phyloP scores from a whole-genome alignment of 2,329 filamentous ascomycete genomes.

The Grosmannia penicillata region DNA sequence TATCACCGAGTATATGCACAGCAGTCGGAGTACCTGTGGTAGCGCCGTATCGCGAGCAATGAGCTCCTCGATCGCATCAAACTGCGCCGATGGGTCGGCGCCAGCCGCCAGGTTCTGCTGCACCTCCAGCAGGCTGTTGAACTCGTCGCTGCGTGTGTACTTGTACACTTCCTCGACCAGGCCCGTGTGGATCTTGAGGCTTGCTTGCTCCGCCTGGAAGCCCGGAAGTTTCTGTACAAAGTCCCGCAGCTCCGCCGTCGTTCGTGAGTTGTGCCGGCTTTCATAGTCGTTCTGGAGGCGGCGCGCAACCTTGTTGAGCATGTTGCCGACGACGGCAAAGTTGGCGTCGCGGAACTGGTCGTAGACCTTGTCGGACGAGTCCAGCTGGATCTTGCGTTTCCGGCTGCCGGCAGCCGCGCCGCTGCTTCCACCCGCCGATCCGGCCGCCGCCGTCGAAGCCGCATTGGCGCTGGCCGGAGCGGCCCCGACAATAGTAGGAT shows the following conservation, averaged over 20 bases:
- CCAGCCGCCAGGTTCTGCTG: constrained; percentile 92
- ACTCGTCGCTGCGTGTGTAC: constrained; percentile 75
- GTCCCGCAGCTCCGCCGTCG: constrained; percentile 78
- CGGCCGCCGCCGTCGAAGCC: constrained; percentile 37
- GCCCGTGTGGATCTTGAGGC: constrained; percentile 79
- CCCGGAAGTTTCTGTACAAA: constrained; percentile 89
- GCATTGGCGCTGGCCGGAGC: constrained; percentile 23
- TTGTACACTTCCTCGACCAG: constrained; percentile 94
- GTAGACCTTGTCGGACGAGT: constrained; percentile 80
- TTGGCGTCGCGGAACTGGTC: constrained; percentile 80
- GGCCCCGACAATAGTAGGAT: constrained; percentile 76
- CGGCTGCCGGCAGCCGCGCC: constrained; percentile 37
- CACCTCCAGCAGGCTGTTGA: constrained; percentile 77
- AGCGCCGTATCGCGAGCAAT: constrained; percentile 76
- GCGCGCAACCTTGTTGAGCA: constrained; percentile 81
- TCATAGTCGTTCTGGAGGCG: constrained; percentile 79
- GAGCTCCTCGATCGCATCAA: constrained; percentile 86
- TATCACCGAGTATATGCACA: constrained; percentile 86
- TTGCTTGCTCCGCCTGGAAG: constrained; percentile 87
- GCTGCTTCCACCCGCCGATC: constrained; percentile 9
- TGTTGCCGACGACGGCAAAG: constrained; percentile 81
- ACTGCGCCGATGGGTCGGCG: constrained; percentile 74
- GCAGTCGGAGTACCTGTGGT: constrained; percentile 63
- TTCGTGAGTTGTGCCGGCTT: constrained; percentile 70
- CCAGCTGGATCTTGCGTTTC: constrained; percentile 79